These are phyloP conservation scores for Suillus tomentosus DNA, from an alignment of 768 basidiomycete species.

Conservation along the genomic window DNA sequence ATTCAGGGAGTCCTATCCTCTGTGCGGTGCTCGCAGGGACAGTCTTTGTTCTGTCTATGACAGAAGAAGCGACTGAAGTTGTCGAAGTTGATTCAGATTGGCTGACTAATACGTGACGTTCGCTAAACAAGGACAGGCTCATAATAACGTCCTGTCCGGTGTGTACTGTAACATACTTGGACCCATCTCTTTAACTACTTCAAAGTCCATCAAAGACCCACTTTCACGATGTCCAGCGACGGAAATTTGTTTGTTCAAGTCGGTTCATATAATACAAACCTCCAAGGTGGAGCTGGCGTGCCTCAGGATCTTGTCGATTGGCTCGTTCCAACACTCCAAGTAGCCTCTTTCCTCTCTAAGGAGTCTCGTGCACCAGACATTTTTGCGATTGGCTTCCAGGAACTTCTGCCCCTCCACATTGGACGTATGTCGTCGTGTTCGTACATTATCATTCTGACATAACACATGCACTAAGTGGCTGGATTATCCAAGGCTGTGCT, in stretches of 20 bases:
- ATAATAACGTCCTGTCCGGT: too few species aligned
- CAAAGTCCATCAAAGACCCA: conserved; percentile 14
- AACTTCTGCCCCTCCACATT: conserved; percentile 86
- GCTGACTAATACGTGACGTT: conserved; percentile 1
- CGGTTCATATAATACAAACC: conserved; percentile 89
- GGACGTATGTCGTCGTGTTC: conserved; percentile 59
- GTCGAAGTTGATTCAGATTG: background rate
- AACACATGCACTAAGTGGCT: conserved; percentile 52
- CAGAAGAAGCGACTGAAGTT: too few species aligned
- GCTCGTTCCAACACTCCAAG: conserved; percentile 81
- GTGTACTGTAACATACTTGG: background rate
- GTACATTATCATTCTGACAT: conserved; percentile 10
- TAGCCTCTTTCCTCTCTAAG: conserved; percentile 69
- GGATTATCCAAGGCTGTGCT: conserved; percentile 75
- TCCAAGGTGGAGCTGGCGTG: conserved; percentile 72
- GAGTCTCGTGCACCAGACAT: conserved; percentile 75
- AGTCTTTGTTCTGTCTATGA: too few species aligned
- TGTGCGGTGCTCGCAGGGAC: too few species aligned
- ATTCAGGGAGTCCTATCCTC: too few species aligned
- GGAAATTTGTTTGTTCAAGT: conserved; percentile 67
- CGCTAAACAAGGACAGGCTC: background rate
- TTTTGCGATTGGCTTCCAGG: conserved; percentile 91
- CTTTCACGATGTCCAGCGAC: conserved; percentile 15
- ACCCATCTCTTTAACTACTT: background rate
- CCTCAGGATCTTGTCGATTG: conserved; percentile 91